These are phyloP conservation scores for Guyanaporus albipodus DNA, from an alignment of 768 basidiomycete genomes.

Conservation along the genomic window DNA sequence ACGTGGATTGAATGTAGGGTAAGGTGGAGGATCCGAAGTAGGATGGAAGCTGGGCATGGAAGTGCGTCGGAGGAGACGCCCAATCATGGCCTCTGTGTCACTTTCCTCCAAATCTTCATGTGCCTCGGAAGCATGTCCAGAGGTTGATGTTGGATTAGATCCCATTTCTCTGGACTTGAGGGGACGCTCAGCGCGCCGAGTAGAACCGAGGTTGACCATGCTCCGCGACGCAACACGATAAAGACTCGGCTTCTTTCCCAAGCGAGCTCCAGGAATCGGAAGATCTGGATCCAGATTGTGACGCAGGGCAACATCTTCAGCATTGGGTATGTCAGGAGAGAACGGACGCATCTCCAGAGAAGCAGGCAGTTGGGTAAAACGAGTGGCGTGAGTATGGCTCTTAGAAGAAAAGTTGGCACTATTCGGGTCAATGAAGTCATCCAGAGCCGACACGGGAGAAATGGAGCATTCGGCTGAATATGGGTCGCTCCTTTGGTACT, in stretches of 20 bases:
- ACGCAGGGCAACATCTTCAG: constrained; percentile 1
- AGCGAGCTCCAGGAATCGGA: constrained; percentile 3
- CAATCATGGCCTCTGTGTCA: constrained; percentile 28
- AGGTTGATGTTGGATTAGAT: constrained; percentile 13
- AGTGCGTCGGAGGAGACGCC: constrained; percentile 50
- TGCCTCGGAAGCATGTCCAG: constrained; percentile 7
- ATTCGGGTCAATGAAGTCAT: neutral
- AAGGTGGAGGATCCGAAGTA: constrained; percentile 62
- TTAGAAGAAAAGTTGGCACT: constrained; percentile 6
- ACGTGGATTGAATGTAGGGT: constrained; percentile 45
- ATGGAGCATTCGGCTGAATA: neutral
- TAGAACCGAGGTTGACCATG: constrained; percentile 52
- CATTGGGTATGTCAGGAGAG: constrained; percentile 13
- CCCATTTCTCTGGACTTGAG: constrained; percentile 17
- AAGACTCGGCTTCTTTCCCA: constrained; percentile 39
- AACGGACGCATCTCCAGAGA: constrained; percentile 14
- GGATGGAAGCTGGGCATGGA: constrained; percentile 70
- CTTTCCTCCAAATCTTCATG: constrained; percentile 19
- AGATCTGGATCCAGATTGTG: constrained; percentile 2
- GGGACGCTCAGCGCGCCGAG: constrained; percentile 27
- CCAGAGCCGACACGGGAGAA: constrained; percentile 2
- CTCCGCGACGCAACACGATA: constrained; percentile 61
- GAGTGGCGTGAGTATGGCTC: constrained; percentile 4
- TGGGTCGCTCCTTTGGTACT: constrained; percentile 1
- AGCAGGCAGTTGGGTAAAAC: constrained; percentile 4